Evolutionary conservation across 2,329 filamentous ascomycete species (phyloP).

Genomic region (Epichloe gansuensis): DNA sequence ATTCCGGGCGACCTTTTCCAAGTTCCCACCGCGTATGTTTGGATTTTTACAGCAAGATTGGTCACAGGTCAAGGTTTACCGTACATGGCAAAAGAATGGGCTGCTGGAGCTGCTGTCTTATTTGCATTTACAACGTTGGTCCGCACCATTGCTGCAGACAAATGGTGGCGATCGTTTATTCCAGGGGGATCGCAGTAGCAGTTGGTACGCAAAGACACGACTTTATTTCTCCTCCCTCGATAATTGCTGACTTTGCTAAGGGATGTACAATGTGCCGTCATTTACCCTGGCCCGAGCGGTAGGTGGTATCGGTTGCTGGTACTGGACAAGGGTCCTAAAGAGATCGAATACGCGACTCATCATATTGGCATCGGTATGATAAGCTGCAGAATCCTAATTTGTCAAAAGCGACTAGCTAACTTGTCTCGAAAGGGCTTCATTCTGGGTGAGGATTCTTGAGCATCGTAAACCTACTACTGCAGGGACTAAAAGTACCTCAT

Average conservation of each 20-base stretch:
- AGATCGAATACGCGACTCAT: conserved; percentile 64
- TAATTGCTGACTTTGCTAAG: conserved; percentile 24
- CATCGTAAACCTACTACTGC: conserved; percentile 76
- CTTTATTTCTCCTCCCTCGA: background rate
- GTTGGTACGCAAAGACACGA: conserved; percentile 45
- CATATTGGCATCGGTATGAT: conserved; percentile 61
- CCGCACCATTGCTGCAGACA: conserved; percentile 46
- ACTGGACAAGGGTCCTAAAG: conserved; percentile 51
- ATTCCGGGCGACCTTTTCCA: conserved; percentile 86
- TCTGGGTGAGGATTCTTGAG: conserved; percentile 80
- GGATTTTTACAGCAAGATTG: conserved; percentile 90
- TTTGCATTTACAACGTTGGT: conserved; percentile 62
- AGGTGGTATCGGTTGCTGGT: conserved; percentile 64
- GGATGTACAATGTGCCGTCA: conserved; percentile 96
- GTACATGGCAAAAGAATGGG: conserved; percentile 69
- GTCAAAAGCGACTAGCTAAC: background rate
- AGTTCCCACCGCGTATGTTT: conserved; percentile 89
- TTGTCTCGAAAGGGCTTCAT: conserved; percentile 58
- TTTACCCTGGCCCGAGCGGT: conserved; percentile 84
- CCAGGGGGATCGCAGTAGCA: conserved; percentile 94
- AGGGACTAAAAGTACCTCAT: conserved; percentile 66
- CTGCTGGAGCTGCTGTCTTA: conserved; percentile 58
- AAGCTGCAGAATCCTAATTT: background rate
- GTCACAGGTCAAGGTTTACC: conserved; percentile 87
- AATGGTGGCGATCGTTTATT: conserved; percentile 60